phyloP scores from a whole-genome alignment of 2,329 filamentous ascomycete genomes.

The Aspergillus fijiensis region DNA sequence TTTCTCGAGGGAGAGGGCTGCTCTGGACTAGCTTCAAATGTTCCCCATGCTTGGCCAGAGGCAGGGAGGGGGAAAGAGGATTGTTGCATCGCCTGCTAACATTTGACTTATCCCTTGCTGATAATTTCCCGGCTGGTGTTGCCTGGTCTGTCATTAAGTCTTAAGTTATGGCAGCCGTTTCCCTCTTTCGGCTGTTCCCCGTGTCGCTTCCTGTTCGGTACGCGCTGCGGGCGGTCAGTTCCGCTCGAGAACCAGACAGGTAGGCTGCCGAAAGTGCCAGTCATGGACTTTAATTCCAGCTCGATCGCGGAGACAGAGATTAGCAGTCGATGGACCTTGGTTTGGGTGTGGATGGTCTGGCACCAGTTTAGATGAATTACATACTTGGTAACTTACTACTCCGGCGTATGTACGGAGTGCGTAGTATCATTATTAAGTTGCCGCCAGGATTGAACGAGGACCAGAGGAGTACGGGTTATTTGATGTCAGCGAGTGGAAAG shows the following conservation, averaged over 20 bases:
- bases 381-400: no score
- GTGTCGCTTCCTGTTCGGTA: neutral
- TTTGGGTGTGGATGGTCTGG: no score
- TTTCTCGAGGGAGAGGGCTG: neutral
- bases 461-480: neutral
- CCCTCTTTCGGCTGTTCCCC: neutral
- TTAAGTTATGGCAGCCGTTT: neutral
- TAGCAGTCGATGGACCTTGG: neutral
- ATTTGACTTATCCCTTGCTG: slow-evolving; percentile 2
- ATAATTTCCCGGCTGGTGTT: slow-evolving; percentile 6
- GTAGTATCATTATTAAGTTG: neutral
- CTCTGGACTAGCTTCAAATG: slow-evolving; percentile 4
- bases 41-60: neutral
- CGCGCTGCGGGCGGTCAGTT: neutral
- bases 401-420: no score
- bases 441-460: neutral
- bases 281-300: neutral
- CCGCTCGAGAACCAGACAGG: neutral
- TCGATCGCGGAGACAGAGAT: neutral
- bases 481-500: neutral
- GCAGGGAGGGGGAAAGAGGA: neutral
- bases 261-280: neutral
- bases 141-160: neutral
- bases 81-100: slow-evolving; percentile 2
- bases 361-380: no score